Evolutionary conservation across 345 rosid genomes (phyloP), one percentile per base, ranked within the genome.

Genomic region (Isatis tinctoria): DNA sequence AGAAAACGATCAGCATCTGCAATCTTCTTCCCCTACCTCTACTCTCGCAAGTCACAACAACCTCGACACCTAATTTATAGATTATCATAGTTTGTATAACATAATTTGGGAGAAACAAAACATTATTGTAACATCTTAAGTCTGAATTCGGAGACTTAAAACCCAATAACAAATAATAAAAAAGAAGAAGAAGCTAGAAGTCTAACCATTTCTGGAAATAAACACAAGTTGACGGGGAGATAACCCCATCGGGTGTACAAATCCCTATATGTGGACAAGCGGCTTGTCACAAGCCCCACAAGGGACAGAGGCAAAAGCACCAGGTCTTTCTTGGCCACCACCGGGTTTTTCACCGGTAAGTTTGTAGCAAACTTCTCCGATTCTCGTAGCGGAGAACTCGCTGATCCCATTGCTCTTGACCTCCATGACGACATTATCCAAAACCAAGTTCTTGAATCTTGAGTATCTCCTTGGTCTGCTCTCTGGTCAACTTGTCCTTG

Each of bases 201-300:
- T 90, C 93, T 61, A 95, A 78, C 93, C 96, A 92, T 68, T 87
- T 88, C 44, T 65, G 79, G 33, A 79, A 88, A 73, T 90, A 90
- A 41, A 56, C 83, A 75, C 98, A 92, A 12, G 87, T 83, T 0
- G 22, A 41, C 0, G 94, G 98, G 8, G 93, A 87, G 64, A 87
- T 87, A 35, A 82, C 70, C 17, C 96, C 98, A 44, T 79, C 90
- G 1, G 96, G 92, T 6, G 89, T 79, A 70, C 99, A 92, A 2
- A 52, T 60, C 33, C 68, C 80, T 12, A 88, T 83, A 16, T 80
- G 82, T 0, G 97, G 97, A 78, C 98, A 91, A n/a, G n/a, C n/a
- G n/a, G n/a, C n/a, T n/a, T n/a, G n/a, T n/a, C n/a, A n/a, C n/a
- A n/a, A 58, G 78, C 92, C 40, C 94, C 94, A 8, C 97, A 93